Conservation (phyloP, 1,284 basidiomycete species). For the Cerioporus squamosus region DNA sequence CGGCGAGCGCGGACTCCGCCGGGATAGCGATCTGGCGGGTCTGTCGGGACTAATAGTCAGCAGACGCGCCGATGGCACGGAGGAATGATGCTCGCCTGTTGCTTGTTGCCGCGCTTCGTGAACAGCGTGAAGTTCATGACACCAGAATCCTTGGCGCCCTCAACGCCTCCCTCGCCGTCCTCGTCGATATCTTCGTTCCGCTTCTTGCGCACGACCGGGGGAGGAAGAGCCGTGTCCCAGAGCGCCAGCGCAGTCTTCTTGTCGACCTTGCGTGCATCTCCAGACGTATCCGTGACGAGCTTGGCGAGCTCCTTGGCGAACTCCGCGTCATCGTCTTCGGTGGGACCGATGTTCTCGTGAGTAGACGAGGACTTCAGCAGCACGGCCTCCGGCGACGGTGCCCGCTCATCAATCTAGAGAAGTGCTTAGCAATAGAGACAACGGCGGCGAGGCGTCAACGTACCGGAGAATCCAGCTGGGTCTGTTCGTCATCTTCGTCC, state of each 20-base stretch:
- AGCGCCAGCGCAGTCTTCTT: conserved; percentile 82
- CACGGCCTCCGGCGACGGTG: conserved; percentile 77
- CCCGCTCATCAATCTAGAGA: conserved; percentile 63
- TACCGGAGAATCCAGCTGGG: conserved; percentile 55
- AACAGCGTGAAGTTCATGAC: conserved; percentile 95
- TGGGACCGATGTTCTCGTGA: conserved; percentile 74
- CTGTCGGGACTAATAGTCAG: conserved; percentile 43
- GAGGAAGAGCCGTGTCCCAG: conserved; percentile 85
- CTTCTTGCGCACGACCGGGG: conserved; percentile 65
- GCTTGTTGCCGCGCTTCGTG: conserved; percentile 93
- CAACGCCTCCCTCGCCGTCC: conserved; percentile 40
- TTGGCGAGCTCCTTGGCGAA: conserved; percentile 96
- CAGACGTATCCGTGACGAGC: conserved; percentile 88
- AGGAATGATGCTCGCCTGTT: conserved; percentile 62
- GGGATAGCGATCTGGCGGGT: conserved; percentile 87
- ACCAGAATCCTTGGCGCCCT: conserved; percentile 36
- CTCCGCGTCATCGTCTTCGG: conserved; percentile 89
- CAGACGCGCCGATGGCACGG: neutral
- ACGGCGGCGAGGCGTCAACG: conserved; percentile 24
- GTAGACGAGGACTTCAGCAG: conserved; percentile 59
- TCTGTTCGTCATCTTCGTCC: conserved; percentile 59
- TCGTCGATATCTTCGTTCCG: conserved; percentile 58
- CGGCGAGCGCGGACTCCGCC: conserved; percentile 82
- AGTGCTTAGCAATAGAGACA: neutral
- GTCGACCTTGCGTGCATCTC: conserved; percentile 83